Evolutionary conservation across 108 stramenopile species (phyloP).

Genomic region (Conticribra weissflogii): DNA sequence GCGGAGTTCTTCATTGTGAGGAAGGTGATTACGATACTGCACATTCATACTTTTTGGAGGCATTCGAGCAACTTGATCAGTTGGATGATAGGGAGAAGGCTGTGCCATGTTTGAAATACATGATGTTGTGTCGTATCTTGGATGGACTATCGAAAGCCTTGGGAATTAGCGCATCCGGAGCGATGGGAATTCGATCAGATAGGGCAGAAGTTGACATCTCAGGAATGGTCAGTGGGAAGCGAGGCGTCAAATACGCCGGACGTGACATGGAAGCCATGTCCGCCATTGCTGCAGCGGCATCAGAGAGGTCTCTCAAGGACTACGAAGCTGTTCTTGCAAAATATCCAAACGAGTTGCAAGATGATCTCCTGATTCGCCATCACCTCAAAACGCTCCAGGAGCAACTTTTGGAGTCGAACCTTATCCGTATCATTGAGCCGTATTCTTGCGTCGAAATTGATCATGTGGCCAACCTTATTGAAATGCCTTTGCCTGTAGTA

Average conservation of each 20-base stretch:
- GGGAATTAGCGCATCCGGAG: conserved; percentile 64
- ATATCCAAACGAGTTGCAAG: conserved; percentile 74
- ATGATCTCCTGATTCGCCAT: conserved; percentile 94
- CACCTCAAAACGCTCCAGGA: conserved; percentile 96
- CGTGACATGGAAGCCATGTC: conserved; percentile 95
- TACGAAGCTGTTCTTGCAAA: conserved; percentile 81
- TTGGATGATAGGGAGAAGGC: conserved; percentile 78
- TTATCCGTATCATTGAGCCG: conserved; percentile 97
- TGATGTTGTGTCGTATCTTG: conserved; percentile 96
- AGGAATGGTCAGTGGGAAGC: conserved; percentile 83
- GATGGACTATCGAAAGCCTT: conserved; percentile 82
- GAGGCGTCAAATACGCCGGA: conserved; percentile 96
- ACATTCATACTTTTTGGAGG: conserved; percentile 99
- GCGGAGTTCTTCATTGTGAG: conserved; percentile 96
- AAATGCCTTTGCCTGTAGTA: conserved; percentile 84
- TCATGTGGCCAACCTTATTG: conserved; percentile 95
- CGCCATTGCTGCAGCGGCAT: conserved; percentile 92
- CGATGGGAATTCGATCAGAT: conserved; percentile 50
- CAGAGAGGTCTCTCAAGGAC: conserved; percentile 85
- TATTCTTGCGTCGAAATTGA: conserved; percentile 96
- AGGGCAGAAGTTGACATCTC: conserved; percentile 66
- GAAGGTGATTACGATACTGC: conserved; percentile 99
- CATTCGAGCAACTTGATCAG: conserved; percentile 96
- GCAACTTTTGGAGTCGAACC: conserved; percentile 95
- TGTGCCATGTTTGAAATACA: conserved; percentile 91